Percentiles rank a stretch among this genome's conserved stretches.
phyloP scores from a whole-genome alignment of 148 eudicot genomes.

The Rhododendron vialii region DNA sequence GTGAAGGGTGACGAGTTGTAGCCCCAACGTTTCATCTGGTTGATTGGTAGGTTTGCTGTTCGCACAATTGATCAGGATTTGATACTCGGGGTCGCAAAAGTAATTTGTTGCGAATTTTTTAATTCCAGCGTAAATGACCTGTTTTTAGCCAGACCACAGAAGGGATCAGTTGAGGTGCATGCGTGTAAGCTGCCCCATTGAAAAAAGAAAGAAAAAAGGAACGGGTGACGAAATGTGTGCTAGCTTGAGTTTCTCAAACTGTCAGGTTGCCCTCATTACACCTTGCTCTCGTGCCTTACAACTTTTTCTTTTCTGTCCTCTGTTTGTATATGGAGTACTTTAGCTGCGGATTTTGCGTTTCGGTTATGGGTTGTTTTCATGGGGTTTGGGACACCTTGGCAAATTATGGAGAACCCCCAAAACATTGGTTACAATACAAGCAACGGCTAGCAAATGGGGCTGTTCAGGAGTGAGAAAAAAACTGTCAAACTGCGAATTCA shows the following conservation, averaged over 20 bases:
- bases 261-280: background rate
- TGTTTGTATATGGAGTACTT: conserved; percentile 4
- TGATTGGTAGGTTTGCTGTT: background rate
- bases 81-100: background rate
- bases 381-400: background rate
- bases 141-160: background rate
- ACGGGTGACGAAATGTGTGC: background rate
- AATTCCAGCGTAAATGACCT: no score
- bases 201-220: no score
- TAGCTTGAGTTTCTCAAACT: background rate
- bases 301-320: background rate
- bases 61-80: no score
- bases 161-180: background rate
- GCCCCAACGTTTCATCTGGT: no score
- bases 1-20: background rate
- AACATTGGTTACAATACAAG: background rate
- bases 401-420: background rate
- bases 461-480: background rate
- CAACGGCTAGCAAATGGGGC: background rate
- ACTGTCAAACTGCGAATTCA: no score
- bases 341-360: conserved; percentile 8
- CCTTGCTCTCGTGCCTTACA: background rate
- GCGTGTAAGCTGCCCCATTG: background rate
- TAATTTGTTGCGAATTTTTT: no score
- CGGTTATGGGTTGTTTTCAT: conserved; percentile 6